Evolutionary conservation across 805 yeast species (phyloP), one percentile per base, ranked within the genome.

Genomic region (Myxozyma melibiosi): DNA sequence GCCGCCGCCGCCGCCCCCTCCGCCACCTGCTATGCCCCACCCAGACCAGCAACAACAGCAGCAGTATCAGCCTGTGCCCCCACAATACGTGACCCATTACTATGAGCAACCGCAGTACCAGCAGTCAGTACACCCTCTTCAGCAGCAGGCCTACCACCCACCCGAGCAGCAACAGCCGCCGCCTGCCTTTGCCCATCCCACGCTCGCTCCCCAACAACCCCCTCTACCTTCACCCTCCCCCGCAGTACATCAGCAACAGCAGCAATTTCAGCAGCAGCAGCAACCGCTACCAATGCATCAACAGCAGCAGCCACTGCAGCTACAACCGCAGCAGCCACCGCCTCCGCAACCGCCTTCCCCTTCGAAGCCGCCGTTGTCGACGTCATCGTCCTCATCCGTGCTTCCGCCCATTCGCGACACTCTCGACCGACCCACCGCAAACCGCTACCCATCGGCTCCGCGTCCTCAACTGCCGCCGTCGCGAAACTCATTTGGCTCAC

Each of bases 401-500:
- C 34, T 51, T 16, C 46, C 42, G 2, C 25, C 54, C 4, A 14
- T 51, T n/a, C 54, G 54, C 27, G 48, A 34, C 14, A 33, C 48
- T 1, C 48, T 51, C 9, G 46, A 11, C 4, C 30, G 40, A 13
- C 40, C 41, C 22, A 14, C 18, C 31, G 33, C 48, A 20, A 28
- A 38, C 16, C 37, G 13, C 2, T 18, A 14, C 13, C 8, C 37
- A 11, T 43, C 50, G 25, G 41, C 38, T 22, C 41, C 50, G 31
- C 50, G 50, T 13, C 50, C 50, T 5, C 50, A 45, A 13, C 50
- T 45, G 14, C 50, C 50, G 11, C 50, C 40, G 22, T 22, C 40
- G 13, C 33, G 24, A 24, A 16, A 16, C 25, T 45, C 50, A 11
- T 45, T 45, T 34, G 40, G 50, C n/a, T 24, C 40, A 4, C 50